Conservation (phyloP, 257 asterid genomes). For the Salvia splendens region DNA sequence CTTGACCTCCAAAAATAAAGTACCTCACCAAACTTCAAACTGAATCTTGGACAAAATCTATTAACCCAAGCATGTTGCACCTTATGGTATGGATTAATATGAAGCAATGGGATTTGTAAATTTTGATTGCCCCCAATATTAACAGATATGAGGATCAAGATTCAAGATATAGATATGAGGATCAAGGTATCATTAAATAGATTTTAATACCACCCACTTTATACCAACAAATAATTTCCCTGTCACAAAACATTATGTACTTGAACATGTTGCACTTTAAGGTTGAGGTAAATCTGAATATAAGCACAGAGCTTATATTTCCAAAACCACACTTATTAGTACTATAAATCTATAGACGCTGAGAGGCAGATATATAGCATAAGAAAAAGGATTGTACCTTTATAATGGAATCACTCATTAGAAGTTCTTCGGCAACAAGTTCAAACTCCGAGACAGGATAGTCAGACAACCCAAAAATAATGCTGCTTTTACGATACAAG, state of each 20-base stretch:
- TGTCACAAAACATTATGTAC: background rate
- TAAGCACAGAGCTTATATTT: background rate
- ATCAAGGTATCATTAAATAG: constrained; percentile 18
- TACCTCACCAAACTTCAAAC: background rate
- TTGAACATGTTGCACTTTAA: background rate
- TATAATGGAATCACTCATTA: constrained; percentile 84
- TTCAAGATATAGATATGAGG: background rate
- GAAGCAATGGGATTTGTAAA: background rate
- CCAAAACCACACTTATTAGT: constrained; percentile 12
- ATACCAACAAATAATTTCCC: constrained; percentile 4
- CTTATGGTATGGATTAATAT: background rate
- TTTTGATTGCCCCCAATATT: background rate
- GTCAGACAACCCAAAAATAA: constrained; percentile 80
- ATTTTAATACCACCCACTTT: background rate
- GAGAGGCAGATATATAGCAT: constrained; percentile 5
- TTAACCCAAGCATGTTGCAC: background rate
- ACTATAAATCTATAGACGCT: constrained; percentile 1
- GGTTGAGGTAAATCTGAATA: constrained; percentile 8
- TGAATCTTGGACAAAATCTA: background rate
- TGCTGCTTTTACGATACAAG: constrained; percentile 77
- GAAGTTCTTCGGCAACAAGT: constrained; percentile 96
- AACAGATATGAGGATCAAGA: background rate
- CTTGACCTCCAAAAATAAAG: background rate
- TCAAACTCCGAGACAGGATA: constrained; percentile 94
- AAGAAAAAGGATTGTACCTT: constrained; percentile 53